Evolutionary conservation across 2,329 filamentous ascomycete species (phyloP).

Genomic region (Metarhizium anisopliae): DNA sequence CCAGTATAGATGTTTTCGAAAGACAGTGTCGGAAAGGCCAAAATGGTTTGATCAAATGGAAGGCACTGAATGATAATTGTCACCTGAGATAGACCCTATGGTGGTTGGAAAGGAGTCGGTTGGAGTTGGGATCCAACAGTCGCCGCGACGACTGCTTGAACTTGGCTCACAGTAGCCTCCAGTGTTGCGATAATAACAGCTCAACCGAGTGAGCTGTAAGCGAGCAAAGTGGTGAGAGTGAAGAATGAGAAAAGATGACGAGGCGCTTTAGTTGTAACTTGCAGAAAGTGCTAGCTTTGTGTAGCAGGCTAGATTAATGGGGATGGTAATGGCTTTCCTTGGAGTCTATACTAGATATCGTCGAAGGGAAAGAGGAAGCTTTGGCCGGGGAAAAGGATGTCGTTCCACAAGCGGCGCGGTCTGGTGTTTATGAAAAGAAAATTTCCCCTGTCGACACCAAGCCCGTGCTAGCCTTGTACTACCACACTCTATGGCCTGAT

Average conservation of each 20-base stretch:
- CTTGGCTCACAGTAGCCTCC: slow-evolving; percentile 5
- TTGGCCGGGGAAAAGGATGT: not conserved
- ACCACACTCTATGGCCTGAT: too few species aligned
- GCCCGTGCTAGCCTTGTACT: too few species aligned
- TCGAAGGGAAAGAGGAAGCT: not conserved
- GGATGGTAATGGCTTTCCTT: not conserved
- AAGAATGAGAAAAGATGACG: not conserved
- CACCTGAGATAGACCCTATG: slow-evolving; percentile 4
- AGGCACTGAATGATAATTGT: too few species aligned
- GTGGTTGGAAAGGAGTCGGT: slow-evolving; percentile 7
- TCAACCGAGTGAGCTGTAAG: slow-evolving; percentile 6
- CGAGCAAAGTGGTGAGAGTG: not conserved
- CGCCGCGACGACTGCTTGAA: slow-evolving; percentile 11
- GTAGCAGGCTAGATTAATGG: too few species aligned
- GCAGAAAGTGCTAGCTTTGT: not conserved
- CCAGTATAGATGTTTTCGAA: slow-evolving; percentile 3
- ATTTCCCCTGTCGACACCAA: too few species aligned
- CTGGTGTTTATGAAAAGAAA: too few species aligned
- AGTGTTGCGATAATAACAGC: slow-evolving; percentile 11
- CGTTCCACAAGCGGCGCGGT: too few species aligned
- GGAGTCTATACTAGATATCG: not conserved
- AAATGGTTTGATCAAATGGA: too few species aligned
- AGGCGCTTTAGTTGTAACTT: not conserved
- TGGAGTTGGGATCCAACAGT: slow-evolving; percentile 5
- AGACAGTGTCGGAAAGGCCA: too few species aligned